Conservation (phyloP, 306 rosid species). For the Boehmeria nivea region DNA sequence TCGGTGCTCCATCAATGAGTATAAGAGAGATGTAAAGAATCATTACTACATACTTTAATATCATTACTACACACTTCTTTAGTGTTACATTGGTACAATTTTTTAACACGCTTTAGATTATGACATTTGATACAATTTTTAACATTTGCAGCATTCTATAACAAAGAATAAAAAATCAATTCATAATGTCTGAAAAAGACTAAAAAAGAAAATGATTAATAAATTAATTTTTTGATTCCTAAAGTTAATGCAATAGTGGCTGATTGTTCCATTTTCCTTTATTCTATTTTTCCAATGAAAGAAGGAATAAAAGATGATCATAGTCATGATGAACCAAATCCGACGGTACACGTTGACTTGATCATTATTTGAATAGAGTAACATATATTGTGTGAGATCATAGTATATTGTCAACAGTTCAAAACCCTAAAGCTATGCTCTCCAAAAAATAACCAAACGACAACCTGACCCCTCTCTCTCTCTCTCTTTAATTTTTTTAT, state of each 20-base stretch:
- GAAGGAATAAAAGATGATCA: background rate
- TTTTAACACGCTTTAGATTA: no score
- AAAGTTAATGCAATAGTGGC: background rate
- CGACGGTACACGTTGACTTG: slow-evolving; percentile 18
- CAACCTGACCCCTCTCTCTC: background rate
- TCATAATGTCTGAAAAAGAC: no score
- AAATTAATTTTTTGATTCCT: background rate
- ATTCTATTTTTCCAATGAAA: background rate
- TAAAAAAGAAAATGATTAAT: background rate
- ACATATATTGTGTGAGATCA: background rate
- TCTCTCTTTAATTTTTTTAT: background rate
- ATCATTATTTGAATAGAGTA: background rate
- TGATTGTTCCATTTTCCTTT: background rate
- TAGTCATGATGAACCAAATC: slow-evolving; percentile 20
- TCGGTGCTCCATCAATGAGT: no score
- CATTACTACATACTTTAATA: no score
- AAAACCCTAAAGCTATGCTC: background rate
- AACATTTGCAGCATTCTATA: no score
- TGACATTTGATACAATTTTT: no score
- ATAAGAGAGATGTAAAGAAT: no score
- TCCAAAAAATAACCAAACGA: background rate
- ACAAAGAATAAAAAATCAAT: no score
- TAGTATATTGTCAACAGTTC: background rate
- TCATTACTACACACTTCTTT: no score
- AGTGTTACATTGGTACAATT: no score